Evolutionary conservation across 495 filamentous ascomycete genomes (phyloP).

Genomic region (Evernia prunastri): DNA sequence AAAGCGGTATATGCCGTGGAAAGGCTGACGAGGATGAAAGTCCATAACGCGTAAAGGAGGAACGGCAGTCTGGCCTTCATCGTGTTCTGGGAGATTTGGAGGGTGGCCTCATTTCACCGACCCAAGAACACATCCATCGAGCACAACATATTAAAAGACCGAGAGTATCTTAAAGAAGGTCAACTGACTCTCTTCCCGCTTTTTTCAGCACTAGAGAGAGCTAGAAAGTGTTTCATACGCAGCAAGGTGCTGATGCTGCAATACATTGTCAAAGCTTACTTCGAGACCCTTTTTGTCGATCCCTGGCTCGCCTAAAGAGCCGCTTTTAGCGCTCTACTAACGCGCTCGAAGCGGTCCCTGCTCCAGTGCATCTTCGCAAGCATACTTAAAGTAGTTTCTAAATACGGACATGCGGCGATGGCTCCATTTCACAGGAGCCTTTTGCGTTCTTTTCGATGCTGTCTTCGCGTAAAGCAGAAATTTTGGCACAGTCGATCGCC

Average conservation of each 20-base stretch:
- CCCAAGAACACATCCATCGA: not conserved
- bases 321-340: not conserved
- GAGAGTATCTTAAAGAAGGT: not conserved
- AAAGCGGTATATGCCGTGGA: slow-evolving; percentile 60
- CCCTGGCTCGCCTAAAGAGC: slow-evolving; percentile 6
- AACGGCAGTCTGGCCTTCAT: slow-evolving; percentile 3
- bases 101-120: slow-evolving; percentile 3
- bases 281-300: not conserved
- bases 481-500: not conserved
- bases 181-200: not conserved
- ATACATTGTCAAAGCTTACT: not conserved
- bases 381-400: not conserved
- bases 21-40: slow-evolving; percentile 36
- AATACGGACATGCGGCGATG: not conserved
- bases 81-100: not conserved
- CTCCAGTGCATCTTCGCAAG: not conserved
- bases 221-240: not conserved
- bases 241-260: not conserved
- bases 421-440: not conserved
- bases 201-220: not conserved
- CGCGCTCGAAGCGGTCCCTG: not conserved
- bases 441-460: not conserved
- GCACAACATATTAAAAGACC: not conserved
- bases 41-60: not conserved
- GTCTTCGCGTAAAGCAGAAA: not conserved